These are phyloP conservation scores for Rhizophagus clarus DNA, from an alignment of 192 early-diverging fungal genomes.

Conservation along the genomic window DNA sequence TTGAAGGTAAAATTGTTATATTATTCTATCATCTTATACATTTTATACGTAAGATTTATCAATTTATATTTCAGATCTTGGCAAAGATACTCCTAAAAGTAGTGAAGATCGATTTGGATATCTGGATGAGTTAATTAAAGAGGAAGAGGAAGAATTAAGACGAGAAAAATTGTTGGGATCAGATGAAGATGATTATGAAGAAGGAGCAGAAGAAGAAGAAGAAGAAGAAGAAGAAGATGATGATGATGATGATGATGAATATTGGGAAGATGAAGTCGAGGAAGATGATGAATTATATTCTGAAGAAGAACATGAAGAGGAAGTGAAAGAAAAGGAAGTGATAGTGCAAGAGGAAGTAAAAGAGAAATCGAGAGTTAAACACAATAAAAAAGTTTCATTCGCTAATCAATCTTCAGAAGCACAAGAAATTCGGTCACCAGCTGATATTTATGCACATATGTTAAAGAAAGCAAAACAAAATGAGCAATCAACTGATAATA, in stretches of 20 bases:
- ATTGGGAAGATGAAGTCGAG: slow-evolving; percentile 43
- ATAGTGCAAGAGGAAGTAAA: slow-evolving; percentile 41
- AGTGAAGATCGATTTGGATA: slow-evolving; percentile 38
- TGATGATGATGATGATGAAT: slow-evolving; percentile 38
- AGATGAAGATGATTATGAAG: slow-evolving; percentile 37
- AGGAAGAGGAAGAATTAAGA: slow-evolving; percentile 59
- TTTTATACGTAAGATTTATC: slow-evolving; percentile 36
- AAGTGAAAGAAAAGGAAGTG: too few species aligned
- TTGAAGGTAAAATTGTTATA: neutral
- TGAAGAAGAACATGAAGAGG: slow-evolving; percentile 50
- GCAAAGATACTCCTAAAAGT: slow-evolving; percentile 34
- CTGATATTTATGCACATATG: slow-evolving; percentile 1
- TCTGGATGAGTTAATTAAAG: slow-evolving; percentile 43
- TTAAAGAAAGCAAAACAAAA: neutral
- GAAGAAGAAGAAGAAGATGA: slow-evolving; percentile 49
- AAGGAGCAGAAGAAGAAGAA: slow-evolving; percentile 42
- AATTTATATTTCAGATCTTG: slow-evolving; percentile 41
- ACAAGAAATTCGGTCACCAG: slow-evolving; percentile 36
- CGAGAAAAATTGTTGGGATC: slow-evolving; percentile 51
- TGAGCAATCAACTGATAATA: neutral
- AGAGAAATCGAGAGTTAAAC: neutral
- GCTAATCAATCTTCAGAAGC: slow-evolving; percentile 39
- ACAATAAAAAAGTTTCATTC: slow-evolving; percentile 36
- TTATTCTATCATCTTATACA: slow-evolving; percentile 6
- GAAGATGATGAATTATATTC: slow-evolving; percentile 47